Conservation (phyloP, 345 rosid genomes). For the Eucalyptus marginata region DNA sequence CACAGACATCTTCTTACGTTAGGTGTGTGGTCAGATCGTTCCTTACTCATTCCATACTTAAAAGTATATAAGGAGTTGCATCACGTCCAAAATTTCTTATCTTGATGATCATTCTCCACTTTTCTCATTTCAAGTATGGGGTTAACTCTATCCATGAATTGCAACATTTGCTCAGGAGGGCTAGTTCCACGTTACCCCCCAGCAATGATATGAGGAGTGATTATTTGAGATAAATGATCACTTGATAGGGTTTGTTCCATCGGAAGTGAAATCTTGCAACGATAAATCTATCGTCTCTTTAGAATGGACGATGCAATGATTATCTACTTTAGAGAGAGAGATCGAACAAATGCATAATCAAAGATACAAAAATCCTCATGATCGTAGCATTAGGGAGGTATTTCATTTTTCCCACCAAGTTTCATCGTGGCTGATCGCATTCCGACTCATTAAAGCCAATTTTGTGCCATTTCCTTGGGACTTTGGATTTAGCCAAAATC, state of each 20-base stretch:
- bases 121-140: neutral
- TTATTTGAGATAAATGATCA: neutral
- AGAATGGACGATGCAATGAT: neutral
- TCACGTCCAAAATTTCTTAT: neutral
- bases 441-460: neutral
- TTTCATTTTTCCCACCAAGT: neutral
- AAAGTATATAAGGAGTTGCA: neutral
- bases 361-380: neutral
- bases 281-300: neutral
- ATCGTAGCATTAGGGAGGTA: no score
- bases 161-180: fast-evolving
- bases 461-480: neutral
- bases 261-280: fast-evolving
- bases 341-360: neutral
- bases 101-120: neutral
- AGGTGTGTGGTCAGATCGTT: neutral
- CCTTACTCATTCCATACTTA: neutral
- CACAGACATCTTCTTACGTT: neutral
- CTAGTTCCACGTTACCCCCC: fast-evolving
- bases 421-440: fast-evolving
- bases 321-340: neutral
- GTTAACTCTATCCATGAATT: neutral
- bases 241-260: fast-evolving
- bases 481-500: neutral
- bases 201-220: fast-evolving